Percentiles rank a stretch among this genome's conserved stretches.
These are phyloP conservation scores for Trapa bicornis DNA, from an alignment of 345 rosid genomes.

Conservation along the genomic window DNA sequence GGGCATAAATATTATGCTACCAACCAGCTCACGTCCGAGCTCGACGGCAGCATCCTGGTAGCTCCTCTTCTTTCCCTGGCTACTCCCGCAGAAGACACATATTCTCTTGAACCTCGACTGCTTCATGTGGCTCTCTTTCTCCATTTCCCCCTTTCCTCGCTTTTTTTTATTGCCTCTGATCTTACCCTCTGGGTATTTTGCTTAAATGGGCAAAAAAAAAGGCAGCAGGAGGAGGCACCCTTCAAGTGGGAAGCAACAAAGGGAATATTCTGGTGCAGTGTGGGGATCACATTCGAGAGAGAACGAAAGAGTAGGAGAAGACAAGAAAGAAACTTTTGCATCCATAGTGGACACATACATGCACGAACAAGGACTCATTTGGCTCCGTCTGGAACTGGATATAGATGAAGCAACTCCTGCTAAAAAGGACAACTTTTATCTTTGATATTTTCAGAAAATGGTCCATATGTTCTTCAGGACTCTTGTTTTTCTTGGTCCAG, in stretches of 20 bases:
- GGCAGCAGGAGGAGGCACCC: too few relatives aligned
- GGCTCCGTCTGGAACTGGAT: too few relatives aligned
- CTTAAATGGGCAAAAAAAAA: background rate
- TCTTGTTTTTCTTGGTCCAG: too few relatives aligned
- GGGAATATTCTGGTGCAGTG: conserved; percentile 6
- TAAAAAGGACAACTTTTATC: too few relatives aligned
- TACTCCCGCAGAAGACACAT: conserved; percentile 83
- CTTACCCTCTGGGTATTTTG: background rate
- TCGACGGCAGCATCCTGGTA: conserved; percentile 84
- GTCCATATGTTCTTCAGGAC: too few relatives aligned
- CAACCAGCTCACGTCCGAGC: conserved; percentile 75
- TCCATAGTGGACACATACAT: too few relatives aligned
- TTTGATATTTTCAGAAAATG: too few relatives aligned
- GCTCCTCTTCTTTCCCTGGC: conserved; percentile 74
- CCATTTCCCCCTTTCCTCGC: background rate
- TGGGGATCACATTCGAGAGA: background rate
- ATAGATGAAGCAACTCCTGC: too few relatives aligned
- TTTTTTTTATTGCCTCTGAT: background rate
- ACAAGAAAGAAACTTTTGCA: too few relatives aligned
- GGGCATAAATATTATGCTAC: background rate
- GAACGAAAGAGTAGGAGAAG: background rate
- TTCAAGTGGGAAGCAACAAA: background rate
- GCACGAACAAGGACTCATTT: too few relatives aligned
- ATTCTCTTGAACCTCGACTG: conserved; percentile 57
- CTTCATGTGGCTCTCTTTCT: conserved; percentile 8